phyloP scores from a whole-genome alignment of 805 yeast species.

The Teunomyces lycoperdinae region DNA sequence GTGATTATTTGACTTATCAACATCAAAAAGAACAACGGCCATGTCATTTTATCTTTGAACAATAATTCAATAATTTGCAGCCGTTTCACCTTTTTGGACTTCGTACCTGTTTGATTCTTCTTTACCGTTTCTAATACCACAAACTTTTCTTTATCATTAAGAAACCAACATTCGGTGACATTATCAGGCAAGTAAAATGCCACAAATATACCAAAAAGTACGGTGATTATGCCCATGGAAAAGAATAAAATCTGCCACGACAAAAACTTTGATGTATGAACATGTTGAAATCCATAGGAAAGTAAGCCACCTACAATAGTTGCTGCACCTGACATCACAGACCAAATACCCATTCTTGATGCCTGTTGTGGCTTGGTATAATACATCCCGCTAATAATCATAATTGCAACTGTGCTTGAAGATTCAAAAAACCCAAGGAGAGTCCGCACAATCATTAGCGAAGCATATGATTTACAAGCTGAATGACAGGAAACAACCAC shows the following conservation, averaged over 20 bases:
- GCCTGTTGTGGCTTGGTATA: conserved; percentile 53
- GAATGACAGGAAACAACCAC: conserved; percentile 45
- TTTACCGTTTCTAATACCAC: conserved; percentile 44
- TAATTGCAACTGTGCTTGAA: conserved; percentile 54
- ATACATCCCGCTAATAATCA: conserved; percentile 61
- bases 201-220: conserved; percentile 46
- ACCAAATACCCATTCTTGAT: conserved; percentile 54
- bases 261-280: conserved; percentile 34
- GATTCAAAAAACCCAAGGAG: conserved; percentile 55
- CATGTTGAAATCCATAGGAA: conserved; percentile 52
- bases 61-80: conserved; percentile 47
- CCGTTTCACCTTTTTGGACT: conserved; percentile 43
- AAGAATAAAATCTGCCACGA: conserved; percentile 65
- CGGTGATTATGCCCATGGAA: conserved; percentile 53
- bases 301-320: conserved; percentile 47
- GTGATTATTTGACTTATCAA: conserved; percentile 47
- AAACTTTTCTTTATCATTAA: conserved; percentile 39
- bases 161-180: conserved; percentile 36
- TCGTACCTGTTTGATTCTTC: conserved; percentile 51
- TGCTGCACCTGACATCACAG: conserved; percentile 56
- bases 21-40: conserved; percentile 47
- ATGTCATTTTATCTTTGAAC: conserved; percentile 46
- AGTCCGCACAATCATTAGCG: conserved; percentile 53
- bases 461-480: conserved; percentile 51
- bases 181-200: conserved; percentile 50